Base-by-base conservation (phyloP, 352 stramenopile species). In the Globisporangium yorkense region DNA sequence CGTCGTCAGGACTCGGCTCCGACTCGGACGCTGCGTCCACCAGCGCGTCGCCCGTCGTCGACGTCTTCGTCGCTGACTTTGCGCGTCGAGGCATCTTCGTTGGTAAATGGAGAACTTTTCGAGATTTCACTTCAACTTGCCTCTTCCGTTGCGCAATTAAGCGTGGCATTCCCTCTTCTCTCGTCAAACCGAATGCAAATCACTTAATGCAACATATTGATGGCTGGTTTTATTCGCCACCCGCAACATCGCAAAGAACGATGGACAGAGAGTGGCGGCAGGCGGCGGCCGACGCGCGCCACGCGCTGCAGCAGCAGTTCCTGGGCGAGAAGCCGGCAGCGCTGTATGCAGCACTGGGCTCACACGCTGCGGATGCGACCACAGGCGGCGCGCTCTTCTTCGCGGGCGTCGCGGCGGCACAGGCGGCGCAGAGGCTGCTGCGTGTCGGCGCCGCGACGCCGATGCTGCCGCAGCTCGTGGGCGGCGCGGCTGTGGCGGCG, bases 311-410 rank as follows among this genome's bases (percentile, higher is more conserved):
- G 31, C 56, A 54, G 18, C 65, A 81, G 46, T 68, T 83, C 37
- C 24, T 64, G 1, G 72, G 70, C 48, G 66, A 78, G 15, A 72
- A 74, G n/a, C 71, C 74, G 8, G 37, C 71, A 5, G 66, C 67
- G 33, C 59, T 84, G 37, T 87, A 84, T 41, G 64, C 72, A 37
- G 51, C 72, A 27, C 55, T 87, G 29, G 66, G 59, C 10, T 56
- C 62, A 6, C 76, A 84, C 47, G 59, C 69, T 0, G 48, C 73
- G 8, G 79, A 89, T 46, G 75, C 79, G 29, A 55, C 66, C 7
- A 80, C 73, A 18, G 79, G 79, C 46, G 75, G 79, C 10, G 62
- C 50, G 2, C 48, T 89, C 46, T 89, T 89, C 56, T 56, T 80
- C 43, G 40, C 47, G 24, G 79, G 79, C 21, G 60, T 81, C 9